A percentile compares a stretch with the other conserved stretches of the same genome.
Conservation (phyloP, 2,329 filamentous ascomycete genomes). For the Tolypocladium inflatum region DNA sequence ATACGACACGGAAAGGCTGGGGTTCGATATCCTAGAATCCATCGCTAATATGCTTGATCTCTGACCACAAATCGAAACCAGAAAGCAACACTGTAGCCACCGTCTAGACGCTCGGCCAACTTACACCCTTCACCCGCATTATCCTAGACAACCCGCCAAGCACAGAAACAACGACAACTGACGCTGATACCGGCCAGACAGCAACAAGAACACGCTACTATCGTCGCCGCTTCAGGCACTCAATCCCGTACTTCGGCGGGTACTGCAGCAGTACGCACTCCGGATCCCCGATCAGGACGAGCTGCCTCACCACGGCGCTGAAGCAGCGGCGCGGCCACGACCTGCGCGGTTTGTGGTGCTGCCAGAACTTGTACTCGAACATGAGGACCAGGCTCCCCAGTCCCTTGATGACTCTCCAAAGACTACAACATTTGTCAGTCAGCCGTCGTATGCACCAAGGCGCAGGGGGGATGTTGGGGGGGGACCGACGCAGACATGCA, state of each 20-base stretch:
- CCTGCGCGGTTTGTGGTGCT: slow-evolving; percentile 20
- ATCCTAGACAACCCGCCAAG: too few species aligned
- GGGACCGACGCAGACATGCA: too few species aligned
- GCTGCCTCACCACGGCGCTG: slow-evolving; percentile 16
- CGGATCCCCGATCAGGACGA: slow-evolving; percentile 33
- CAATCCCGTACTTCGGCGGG: slow-evolving; percentile 12
- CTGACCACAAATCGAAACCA: too few species aligned
- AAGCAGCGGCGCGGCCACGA: slow-evolving; percentile 12
- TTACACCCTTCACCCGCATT: too few species aligned
- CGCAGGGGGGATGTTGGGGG: too few species aligned
- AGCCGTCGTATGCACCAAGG: too few species aligned
- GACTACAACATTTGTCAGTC: too few species aligned
- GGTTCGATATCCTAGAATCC: too few species aligned
- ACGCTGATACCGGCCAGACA: neutral
- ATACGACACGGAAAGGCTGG: too few species aligned
- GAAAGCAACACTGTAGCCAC: too few species aligned
- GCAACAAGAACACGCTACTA: neutral
- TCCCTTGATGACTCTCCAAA: slow-evolving; percentile 21
- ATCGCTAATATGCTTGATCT: too few species aligned
- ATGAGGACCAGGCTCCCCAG: slow-evolving; percentile 27
- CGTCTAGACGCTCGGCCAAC: too few species aligned
- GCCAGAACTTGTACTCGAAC: slow-evolving; percentile 28
- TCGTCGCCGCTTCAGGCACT: neutral
- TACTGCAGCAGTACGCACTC: slow-evolving; percentile 28
- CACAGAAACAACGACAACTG: neutral